Percentiles rank a stretch among this genome's conserved stretches.
Conservation (phyloP, 2,329 filamentous ascomycete genomes). For the Penicillium hordei region DNA sequence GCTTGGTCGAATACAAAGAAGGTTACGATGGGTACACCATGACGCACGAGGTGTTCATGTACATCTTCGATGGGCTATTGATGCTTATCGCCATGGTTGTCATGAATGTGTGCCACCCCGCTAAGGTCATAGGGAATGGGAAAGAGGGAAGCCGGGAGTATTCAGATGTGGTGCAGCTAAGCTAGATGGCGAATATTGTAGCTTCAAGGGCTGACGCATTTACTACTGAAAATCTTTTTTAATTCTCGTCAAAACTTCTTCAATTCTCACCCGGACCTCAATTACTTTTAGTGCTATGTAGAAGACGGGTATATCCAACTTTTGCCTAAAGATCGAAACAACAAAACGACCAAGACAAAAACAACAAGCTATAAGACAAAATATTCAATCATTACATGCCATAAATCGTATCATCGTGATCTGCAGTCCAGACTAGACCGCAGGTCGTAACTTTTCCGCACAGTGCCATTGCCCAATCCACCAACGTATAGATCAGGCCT, state of each 20-base stretch:
- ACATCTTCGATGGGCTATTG: slow-evolving; percentile 31
- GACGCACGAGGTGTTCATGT: slow-evolving; percentile 29
- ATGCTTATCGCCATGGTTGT: slow-evolving; percentile 29
- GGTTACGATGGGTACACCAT: slow-evolving; percentile 31
- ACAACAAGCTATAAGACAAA: background rate
- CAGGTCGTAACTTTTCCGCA: slow-evolving; percentile 21
- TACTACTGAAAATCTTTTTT: background rate
- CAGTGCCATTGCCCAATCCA: slow-evolving; percentile 10
- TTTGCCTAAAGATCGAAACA: slow-evolving; percentile 1
- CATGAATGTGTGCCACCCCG: slow-evolving; percentile 25
- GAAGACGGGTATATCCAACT: slow-evolving; percentile 11
- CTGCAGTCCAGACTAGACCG: slow-evolving; percentile 19
- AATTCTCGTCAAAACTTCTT: background rate
- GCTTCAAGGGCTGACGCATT: background rate
- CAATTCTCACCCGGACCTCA: background rate
- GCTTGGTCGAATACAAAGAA: slow-evolving; percentile 31
- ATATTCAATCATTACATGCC: background rate
- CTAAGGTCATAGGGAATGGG: slow-evolving; percentile 21
- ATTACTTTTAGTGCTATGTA: background rate
- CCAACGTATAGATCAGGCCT: slow-evolving; percentile 13
- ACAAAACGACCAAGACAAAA: background rate
- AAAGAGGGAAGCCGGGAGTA: slow-evolving; percentile 7
- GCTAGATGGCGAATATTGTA: background rate
- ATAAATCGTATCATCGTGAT: slow-evolving; percentile 17
- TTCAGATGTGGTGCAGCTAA: slow-evolving; percentile 11